Evolutionary conservation across 768 basidiomycete species (phyloP).

Genomic region (Hericium coralloides): DNA sequence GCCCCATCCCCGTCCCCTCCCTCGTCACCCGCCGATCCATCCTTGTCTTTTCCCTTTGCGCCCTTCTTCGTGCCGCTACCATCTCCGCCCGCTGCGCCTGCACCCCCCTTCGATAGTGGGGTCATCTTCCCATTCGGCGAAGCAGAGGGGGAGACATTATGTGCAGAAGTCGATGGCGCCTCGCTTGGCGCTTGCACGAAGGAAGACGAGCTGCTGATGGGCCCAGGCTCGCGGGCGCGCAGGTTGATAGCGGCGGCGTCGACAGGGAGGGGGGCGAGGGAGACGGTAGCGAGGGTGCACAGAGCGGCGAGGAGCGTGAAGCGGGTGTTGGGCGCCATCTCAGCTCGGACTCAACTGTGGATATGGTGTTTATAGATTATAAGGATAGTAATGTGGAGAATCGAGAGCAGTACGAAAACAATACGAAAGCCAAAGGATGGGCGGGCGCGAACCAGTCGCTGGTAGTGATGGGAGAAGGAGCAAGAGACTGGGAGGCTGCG

Average conservation of each 20-base stretch:
- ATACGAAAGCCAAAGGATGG: constrained; percentile 9
- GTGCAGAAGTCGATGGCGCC: not conserved
- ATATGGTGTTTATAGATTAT: not conserved
- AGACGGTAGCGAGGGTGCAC: constrained; percentile 35
- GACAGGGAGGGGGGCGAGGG: constrained; percentile 25
- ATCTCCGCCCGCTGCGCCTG: not conserved
- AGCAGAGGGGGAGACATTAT: not conserved
- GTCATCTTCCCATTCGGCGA: not conserved
- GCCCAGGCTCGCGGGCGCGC: not conserved
- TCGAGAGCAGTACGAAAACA: constrained; percentile 7
- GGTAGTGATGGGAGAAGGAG: constrained; percentile 9
- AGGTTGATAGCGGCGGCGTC: constrained; percentile 31
- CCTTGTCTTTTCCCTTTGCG: not conserved
- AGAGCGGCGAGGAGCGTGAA: constrained; percentile 40
- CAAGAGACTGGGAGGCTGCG: not conserved
- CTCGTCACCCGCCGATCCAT: not conserved
- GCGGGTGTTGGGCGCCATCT: constrained; percentile 41
- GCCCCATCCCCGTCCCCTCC: not conserved
- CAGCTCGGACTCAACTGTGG: constrained; percentile 15
- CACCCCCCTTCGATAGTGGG: constrained; percentile 1
- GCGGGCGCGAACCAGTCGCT: constrained; percentile 11
- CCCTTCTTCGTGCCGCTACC: not conserved
- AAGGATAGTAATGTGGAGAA: not conserved
- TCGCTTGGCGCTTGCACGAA: not conserved
- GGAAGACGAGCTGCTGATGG: not conserved